Conservation (phyloP, 345 rosid genomes). For the Aethionema arabicum region DNA sequence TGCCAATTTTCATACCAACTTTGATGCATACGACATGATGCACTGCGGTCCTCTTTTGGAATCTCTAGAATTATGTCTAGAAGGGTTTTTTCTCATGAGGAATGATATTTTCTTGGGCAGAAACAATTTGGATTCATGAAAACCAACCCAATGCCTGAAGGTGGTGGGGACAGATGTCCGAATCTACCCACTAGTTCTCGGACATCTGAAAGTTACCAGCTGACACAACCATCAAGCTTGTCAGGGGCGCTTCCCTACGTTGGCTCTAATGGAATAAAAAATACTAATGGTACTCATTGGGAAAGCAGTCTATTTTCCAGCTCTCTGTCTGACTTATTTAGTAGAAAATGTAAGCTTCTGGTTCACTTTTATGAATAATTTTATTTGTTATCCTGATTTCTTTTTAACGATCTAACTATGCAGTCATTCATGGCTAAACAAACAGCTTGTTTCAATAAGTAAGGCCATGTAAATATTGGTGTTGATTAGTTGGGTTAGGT, state of each 20-base stretch:
- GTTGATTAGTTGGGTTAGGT: neutral
- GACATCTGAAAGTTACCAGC: constrained; percentile 43
- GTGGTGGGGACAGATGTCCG: constrained; percentile 42
- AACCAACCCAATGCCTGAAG: constrained; percentile 47
- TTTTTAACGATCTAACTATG: neutral
- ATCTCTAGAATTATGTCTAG: neutral
- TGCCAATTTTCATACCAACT: neutral
- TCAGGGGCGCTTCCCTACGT: constrained; percentile 36
- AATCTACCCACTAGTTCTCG: constrained; percentile 39
- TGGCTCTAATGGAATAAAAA: constrained; percentile 40
- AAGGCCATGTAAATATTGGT: neutral
- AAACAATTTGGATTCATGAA: constrained; percentile 66
- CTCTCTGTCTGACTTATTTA: constrained; percentile 79
- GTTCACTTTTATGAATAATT: neutral
- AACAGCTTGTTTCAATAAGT: neutral
- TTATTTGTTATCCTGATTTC: neutral
- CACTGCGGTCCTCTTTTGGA: neutral
- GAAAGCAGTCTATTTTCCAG: constrained; percentile 93
- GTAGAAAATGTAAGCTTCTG: constrained; percentile 53
- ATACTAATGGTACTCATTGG: constrained; percentile 46
- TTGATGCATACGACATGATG: neutral
- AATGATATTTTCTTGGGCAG: constrained; percentile 45
- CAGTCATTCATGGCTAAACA: neutral
- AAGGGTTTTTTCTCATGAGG: constrained; percentile 8
- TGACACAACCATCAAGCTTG: constrained; percentile 45